Conservation (phyloP, 495 filamentous ascomycete species). For the Penicillium longicatenatum region DNA sequence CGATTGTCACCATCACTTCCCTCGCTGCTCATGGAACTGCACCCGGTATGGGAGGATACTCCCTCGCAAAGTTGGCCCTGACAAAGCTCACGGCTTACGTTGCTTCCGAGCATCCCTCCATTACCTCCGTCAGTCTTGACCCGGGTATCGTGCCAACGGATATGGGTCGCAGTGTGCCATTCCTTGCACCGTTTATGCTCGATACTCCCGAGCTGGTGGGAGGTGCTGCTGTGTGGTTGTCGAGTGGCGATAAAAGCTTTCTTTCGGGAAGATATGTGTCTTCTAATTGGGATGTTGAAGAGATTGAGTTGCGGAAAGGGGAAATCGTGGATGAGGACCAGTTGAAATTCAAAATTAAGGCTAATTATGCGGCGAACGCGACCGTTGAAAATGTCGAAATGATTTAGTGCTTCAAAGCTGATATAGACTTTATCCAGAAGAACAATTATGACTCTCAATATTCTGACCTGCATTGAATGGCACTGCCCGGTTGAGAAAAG, state of each 20-base stretch:
- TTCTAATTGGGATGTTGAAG: slow-evolving; percentile 50
- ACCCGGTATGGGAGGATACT: slow-evolving; percentile 40
- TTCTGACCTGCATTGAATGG: too few relatives aligned
- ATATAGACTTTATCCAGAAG: neutral
- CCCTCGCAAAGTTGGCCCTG: slow-evolving; percentile 37
- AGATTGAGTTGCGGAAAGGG: slow-evolving; percentile 40
- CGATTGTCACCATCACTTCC: slow-evolving; percentile 45
- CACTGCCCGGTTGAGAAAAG: too few relatives aligned
- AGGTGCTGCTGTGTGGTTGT: slow-evolving; percentile 42
- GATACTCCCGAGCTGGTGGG: slow-evolving; percentile 40
- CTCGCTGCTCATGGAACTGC: slow-evolving; percentile 25
- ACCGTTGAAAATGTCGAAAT: neutral
- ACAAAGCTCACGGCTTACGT: slow-evolving; percentile 32
- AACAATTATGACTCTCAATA: too few relatives aligned
- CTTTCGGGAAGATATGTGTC: slow-evolving; percentile 43
- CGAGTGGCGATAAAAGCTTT: slow-evolving; percentile 36
- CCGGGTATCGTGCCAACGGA: slow-evolving; percentile 44
- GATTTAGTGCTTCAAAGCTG: neutral
- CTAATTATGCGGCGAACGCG: neutral
- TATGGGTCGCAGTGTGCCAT: slow-evolving; percentile 22
- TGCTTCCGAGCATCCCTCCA: slow-evolving; percentile 35
- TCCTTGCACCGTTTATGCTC: slow-evolving; percentile 28
- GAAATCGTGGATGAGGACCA: slow-evolving; percentile 31
- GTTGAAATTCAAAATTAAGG: neutral
- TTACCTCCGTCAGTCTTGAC: slow-evolving; percentile 39